Evolutionary conservation across 2,329 filamentous ascomycete genomes (phyloP).

Genomic region (Fusarium agapanthi): DNA sequence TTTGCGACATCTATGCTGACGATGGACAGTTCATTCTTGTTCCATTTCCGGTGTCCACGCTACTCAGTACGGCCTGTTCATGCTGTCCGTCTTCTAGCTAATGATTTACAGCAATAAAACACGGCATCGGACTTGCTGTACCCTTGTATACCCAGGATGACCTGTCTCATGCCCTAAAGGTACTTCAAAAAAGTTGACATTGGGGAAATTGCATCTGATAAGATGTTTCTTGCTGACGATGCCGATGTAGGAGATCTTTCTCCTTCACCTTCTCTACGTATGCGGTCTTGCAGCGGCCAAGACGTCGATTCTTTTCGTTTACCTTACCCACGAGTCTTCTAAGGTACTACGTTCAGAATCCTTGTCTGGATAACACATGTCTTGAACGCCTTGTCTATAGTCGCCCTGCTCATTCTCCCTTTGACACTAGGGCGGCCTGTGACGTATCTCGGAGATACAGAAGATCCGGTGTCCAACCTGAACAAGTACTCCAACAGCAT

Average conservation of each 20-base stretch:
- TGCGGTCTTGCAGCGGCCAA: background rate
- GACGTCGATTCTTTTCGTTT: conserved; percentile 4
- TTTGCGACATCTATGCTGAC: background rate
- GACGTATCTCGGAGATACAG: background rate
- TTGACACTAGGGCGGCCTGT: background rate
- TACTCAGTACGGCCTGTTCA: background rate
- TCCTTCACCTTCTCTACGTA: background rate
- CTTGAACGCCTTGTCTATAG: background rate
- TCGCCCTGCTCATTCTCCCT: background rate
- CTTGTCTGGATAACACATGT: background rate
- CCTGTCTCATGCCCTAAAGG: background rate
- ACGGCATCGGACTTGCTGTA: background rate
- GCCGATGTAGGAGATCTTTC: background rate
- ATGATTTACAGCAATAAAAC: background rate
- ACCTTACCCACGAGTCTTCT: conserved; percentile 3
- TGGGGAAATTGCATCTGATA: rapidly evolving
- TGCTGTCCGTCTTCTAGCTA: rapidly evolving
- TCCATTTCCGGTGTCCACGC: background rate
- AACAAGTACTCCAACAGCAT: rapidly evolving
- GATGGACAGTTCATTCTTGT: background rate
- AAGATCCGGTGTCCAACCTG: too few species aligned
- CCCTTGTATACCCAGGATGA: background rate
- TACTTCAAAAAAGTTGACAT: rapidly evolving
- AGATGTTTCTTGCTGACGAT: background rate
- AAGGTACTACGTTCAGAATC: background rate